A percentile compares a stretch with the other conserved stretches of the same genome.
Conservation (phyloP, 208 protist species). For the Angomonas deanei region DNA sequence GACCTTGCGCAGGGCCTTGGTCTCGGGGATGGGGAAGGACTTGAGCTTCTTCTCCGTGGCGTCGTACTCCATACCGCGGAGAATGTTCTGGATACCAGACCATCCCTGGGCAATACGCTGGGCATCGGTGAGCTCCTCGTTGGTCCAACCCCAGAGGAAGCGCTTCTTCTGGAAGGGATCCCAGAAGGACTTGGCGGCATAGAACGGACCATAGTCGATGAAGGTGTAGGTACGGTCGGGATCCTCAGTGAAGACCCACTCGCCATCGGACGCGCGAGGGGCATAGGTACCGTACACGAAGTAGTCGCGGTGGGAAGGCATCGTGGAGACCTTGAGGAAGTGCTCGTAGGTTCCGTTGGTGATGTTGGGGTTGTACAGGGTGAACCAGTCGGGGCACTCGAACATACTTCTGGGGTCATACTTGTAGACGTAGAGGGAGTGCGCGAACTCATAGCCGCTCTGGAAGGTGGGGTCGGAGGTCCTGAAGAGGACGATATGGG, state of each 20-base stretch:
- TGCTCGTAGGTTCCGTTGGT: conserved; percentile 12
- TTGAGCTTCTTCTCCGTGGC: conserved; percentile 26
- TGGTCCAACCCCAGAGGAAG: conserved; percentile 39
- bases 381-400: conserved; percentile 53
- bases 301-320: conserved; percentile 34
- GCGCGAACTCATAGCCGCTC: conserved; percentile 37
- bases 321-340: conserved; percentile 44
- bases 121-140: conserved; percentile 32
- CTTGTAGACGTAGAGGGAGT: conserved; percentile 35
- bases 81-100: conserved; percentile 45
- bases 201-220: conserved; percentile 40
- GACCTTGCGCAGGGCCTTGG: conserved; percentile 22
- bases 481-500: conserved; percentile 35
- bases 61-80: conserved; percentile 40
- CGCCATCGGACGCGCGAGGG: not conserved
- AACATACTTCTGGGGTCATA: conserved; percentile 31
- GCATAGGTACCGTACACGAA: conserved; percentile 33
- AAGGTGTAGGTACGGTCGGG: conserved; percentile 24
- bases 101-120: conserved; percentile 30
- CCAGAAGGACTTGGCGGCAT: conserved; percentile 40
- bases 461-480: conserved; percentile 37
- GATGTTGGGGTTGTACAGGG: conserved; percentile 11
- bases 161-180: conserved; percentile 43
- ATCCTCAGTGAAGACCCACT: conserved; percentile 36
- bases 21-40: conserved; percentile 25